A percentile compares a stretch with the other conserved stretches of the same genome.
Evolutionary conservation across 192 early-diverging fungal genomes (phyloP).

Genomic region (Entomortierella beljakovae): DNA sequence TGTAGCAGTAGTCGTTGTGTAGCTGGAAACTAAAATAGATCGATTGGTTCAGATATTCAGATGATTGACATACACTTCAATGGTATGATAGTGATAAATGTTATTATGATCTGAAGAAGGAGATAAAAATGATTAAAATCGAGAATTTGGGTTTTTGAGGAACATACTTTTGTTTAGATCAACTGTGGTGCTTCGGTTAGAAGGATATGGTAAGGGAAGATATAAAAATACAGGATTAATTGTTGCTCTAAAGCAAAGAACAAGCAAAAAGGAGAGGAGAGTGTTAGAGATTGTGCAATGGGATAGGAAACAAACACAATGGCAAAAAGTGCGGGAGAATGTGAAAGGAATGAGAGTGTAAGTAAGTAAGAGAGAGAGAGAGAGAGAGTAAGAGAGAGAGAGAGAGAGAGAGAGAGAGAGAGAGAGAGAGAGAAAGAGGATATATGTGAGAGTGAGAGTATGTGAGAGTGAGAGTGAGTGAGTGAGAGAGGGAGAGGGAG

Average conservation of each 20-base stretch:
- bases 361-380: conserved; percentile 2
- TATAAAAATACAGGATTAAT: not conserved
- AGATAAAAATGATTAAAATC: no score
- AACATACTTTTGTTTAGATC: no score
- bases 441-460: not conserved
- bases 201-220: no score
- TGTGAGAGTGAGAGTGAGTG: not conserved
- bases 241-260: not conserved
- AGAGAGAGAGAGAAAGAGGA: conserved; percentile 3
- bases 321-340: not conserved
- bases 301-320: not conserved
- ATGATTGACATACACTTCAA: no score
- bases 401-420: not conserved
- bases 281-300: not conserved
- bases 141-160: no score
- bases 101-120: no score
- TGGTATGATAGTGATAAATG: no score
- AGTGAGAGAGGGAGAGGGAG: conserved; percentile 2
- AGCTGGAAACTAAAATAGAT: no score
- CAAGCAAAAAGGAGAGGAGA: no score
- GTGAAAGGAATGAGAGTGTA: not conserved
- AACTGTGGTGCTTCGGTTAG: no score
- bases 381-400: not conserved
- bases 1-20: no score
- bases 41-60: no score